Conservation (phyloP, 75 land plant species). For the Azolla pinnata region DNA sequence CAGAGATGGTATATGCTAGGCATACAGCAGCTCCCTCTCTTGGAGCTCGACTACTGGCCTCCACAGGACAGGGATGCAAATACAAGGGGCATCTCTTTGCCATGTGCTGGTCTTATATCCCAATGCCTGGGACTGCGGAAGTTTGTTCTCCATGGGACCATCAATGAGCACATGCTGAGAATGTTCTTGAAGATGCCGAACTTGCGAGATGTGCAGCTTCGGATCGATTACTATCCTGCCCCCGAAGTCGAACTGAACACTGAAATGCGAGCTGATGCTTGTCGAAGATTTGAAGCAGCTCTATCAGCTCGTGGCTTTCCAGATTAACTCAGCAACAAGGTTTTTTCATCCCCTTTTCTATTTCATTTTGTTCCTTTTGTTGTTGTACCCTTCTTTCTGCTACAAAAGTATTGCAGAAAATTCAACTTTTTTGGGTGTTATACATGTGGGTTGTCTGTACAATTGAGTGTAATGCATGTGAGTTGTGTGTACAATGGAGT, state of each 20-base stretch:
- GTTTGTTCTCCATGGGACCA: slow-evolving; percentile 85
- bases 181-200: slow-evolving; percentile 48
- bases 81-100: slow-evolving; percentile 57
- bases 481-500: too few species aligned
- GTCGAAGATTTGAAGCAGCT: slow-evolving; percentile 72
- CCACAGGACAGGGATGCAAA: slow-evolving; percentile 80
- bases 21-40: slow-evolving; percentile 29
- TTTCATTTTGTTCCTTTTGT: too few species aligned
- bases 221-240: slow-evolving; percentile 93
- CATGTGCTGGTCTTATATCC: slow-evolving; percentile 56
- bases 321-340: too few species aligned
- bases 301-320: slow-evolving; percentile 46
- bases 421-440: too few species aligned
- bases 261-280: slow-evolving; percentile 74
- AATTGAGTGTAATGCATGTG: too few species aligned
- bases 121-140: slow-evolving; percentile 58
- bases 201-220: slow-evolving; percentile 79
- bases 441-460: too few species aligned
- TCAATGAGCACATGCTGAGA: slow-evolving; percentile 78
- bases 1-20: slow-evolving; percentile 65
- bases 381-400: too few species aligned
- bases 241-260: slow-evolving; percentile 82
- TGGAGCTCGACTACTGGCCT: slow-evolving; percentile 84
- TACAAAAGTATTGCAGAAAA: too few species aligned
- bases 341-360: too few species aligned